Evolutionary conservation across 331 rosid species (phyloP).

Genomic region (Malus hybrid): DNA sequence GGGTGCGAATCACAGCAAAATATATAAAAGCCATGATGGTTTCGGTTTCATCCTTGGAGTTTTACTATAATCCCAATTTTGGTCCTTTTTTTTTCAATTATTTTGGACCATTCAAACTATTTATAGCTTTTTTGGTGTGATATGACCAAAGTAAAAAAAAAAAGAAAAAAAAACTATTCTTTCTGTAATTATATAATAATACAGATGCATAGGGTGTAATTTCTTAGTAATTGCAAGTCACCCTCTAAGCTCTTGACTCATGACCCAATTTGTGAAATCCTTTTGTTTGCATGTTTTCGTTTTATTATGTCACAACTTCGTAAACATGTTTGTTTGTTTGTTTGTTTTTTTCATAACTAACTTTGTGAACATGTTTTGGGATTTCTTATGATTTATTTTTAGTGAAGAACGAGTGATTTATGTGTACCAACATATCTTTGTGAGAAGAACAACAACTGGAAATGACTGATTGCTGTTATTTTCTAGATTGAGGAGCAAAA

Average conservation of each 20-base stretch:
- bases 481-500: no score
- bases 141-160: background rate
- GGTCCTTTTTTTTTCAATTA: background rate
- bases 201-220: background rate
- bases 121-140: background rate
- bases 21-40: background rate
- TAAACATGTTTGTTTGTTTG: background rate
- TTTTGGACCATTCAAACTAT: background rate
- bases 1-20: background rate
- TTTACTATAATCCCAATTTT: slow-evolving; percentile 13
- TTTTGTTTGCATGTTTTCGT: background rate
- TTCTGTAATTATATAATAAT: background rate
- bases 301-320: background rate
- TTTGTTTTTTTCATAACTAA: no score
- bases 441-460: no score
- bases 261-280: background rate
- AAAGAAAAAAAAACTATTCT: background rate
- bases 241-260: background rate
- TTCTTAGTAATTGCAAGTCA: background rate
- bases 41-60: slow-evolving; percentile 14
- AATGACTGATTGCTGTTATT: no score
- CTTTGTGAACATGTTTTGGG: background rate
- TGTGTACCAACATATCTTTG: no score
- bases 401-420: background rate
- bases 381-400: background rate